These are phyloP conservation scores for Russula abietina DNA, from an alignment of 768 basidiomycete genomes.

Conservation along the genomic window DNA sequence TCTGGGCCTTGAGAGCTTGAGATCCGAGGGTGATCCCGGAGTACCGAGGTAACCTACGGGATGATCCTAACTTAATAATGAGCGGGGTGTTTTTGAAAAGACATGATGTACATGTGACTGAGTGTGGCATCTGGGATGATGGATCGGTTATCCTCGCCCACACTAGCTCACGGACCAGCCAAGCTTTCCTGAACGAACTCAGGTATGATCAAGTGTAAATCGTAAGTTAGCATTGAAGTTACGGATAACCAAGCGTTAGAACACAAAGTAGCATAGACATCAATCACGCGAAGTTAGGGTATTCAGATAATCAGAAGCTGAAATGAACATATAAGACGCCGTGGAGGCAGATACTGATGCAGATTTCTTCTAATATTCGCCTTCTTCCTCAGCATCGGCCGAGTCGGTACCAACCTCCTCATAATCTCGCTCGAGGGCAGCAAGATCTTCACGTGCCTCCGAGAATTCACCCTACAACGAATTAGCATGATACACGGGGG, in stretches of 20 bases:
- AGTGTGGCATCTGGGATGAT: background rate
- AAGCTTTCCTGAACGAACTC: too few relatives aligned
- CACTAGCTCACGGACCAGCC: too few relatives aligned
- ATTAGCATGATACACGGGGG: constrained; percentile 20
- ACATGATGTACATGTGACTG: too few relatives aligned
- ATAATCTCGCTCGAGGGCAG: constrained; percentile 93
- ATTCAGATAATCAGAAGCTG: constrained; percentile 12
- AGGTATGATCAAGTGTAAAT: constrained; percentile 1
- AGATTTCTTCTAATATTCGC: constrained; percentile 43
- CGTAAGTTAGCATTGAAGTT: constrained; percentile 26
- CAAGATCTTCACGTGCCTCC: constrained; percentile 96
- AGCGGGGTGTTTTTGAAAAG: too few relatives aligned
- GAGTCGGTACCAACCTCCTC: constrained; percentile 84
- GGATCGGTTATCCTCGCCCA: background rate
- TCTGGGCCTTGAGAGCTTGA: background rate
- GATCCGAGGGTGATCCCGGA: background rate
- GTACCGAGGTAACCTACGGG: background rate
- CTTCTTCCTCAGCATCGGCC: constrained; percentile 62
- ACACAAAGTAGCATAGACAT: constrained; percentile 23
- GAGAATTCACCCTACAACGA: constrained; percentile 82
- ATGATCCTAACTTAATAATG: background rate
- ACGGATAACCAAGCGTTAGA: constrained; percentile 23
- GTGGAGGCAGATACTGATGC: constrained; percentile 1
- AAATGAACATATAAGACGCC: constrained; percentile 6
- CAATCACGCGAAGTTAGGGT: constrained; percentile 6